Conservation (phyloP, 768 basidiomycete genomes). For the Trametes sanguinea region DNA sequence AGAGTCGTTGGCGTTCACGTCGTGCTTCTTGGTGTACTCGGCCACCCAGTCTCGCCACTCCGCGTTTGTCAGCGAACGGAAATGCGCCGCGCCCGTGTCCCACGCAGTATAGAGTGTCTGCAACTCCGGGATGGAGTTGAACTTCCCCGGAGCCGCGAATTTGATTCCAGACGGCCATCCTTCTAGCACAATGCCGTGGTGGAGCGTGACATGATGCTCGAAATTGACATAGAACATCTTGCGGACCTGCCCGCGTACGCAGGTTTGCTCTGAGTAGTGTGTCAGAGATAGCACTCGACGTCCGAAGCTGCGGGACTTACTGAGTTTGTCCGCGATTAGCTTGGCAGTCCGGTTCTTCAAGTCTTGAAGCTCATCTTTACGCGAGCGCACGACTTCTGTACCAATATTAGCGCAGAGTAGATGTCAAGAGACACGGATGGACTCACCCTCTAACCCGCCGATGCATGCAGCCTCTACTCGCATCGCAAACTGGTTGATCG, state of each 20-base stretch:
- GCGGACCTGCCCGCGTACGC: neutral
- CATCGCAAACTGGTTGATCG: neutral
- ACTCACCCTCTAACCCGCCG: neutral
- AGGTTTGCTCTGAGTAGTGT: neutral
- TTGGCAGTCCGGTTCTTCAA: neutral
- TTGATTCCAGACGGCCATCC: slow-evolving; percentile 25
- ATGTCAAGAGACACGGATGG: no score
- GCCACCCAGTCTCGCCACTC: slow-evolving; percentile 9
- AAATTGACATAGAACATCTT: slow-evolving; percentile 28
- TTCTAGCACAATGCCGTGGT: slow-evolving; percentile 22
- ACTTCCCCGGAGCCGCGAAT: slow-evolving; percentile 21
- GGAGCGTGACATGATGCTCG: slow-evolving; percentile 22
- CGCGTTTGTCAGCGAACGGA: slow-evolving; percentile 15
- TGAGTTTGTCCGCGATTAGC: neutral
- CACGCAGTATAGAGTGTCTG: slow-evolving; percentile 20
- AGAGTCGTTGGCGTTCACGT: neutral
- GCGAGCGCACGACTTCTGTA: neutral
- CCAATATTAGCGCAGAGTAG: no score
- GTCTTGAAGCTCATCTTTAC: neutral
- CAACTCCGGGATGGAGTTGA: slow-evolving; percentile 21
- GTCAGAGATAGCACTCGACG: neutral
- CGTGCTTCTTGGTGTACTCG: neutral
- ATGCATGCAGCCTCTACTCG: neutral
- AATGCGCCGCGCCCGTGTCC: slow-evolving; percentile 20
- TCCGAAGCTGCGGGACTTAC: neutral